Evolutionary conservation across 2,329 filamentous ascomycete genomes (phyloP).

Genomic region (Trichoderma arundinaceum): DNA sequence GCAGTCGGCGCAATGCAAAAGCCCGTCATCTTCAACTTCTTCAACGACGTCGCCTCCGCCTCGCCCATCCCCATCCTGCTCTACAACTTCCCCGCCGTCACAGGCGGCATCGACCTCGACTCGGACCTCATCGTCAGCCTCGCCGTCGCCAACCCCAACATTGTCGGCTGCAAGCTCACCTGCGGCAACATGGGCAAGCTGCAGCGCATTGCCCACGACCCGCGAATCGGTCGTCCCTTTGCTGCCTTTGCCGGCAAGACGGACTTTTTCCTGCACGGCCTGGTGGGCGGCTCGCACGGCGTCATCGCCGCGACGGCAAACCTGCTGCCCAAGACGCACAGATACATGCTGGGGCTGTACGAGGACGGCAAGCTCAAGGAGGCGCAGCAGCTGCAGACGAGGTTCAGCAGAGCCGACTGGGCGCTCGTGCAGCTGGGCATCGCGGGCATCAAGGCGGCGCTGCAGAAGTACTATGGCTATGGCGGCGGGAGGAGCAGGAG

Average conservation of each 20-base stretch:
- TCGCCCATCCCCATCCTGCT: conserved; percentile 67
- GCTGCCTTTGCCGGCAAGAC: conserved; percentile 48
- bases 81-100: conserved; percentile 70
- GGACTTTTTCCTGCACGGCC: conserved; percentile 50
- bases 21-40: conserved; percentile 46
- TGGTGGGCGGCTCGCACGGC: conserved; percentile 48
- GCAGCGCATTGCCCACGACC: conserved; percentile 53
- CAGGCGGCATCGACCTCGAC: conserved; percentile 64
- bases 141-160: conserved; percentile 57
- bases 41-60: conserved; percentile 64
- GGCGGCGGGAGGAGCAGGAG: conserved; percentile 38
- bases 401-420: conserved; percentile 41
- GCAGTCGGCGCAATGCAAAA: conserved; percentile 38
- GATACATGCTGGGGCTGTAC: conserved; percentile 45
- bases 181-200: conserved; percentile 71
- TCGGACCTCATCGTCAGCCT: conserved; percentile 64
- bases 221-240: conserved; percentile 39
- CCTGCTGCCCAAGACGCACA: conserved; percentile 47
- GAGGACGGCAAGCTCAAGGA: conserved; percentile 43
- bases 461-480: conserved; percentile 34
- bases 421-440: conserved; percentile 41
- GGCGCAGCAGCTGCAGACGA: conserved; percentile 47
- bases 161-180: conserved; percentile 69
- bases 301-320: conserved; percentile 51
- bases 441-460: conserved; percentile 40